These are phyloP conservation scores for Conticribra guillardii DNA, from an alignment of 108 stramenopile genomes.

Conservation along the genomic window DNA sequence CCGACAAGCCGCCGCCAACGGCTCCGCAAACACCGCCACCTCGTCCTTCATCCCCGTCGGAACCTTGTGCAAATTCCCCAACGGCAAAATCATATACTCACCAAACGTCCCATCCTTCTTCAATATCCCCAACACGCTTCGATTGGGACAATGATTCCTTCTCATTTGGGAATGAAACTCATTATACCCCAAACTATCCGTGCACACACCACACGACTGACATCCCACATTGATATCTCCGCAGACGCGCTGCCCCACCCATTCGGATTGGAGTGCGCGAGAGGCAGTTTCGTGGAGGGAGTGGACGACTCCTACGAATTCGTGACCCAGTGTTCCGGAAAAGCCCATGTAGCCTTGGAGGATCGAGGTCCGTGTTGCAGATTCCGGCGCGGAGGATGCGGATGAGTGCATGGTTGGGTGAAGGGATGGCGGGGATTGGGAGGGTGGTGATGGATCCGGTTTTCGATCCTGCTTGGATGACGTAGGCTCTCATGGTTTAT, in stretches of 20 bases:
- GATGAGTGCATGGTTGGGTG: conserved; percentile 46
- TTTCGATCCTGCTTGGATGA: neutral
- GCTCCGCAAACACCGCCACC: conserved; percentile 79
- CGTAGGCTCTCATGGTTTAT: neutral
- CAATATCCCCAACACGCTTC: conserved; percentile 76
- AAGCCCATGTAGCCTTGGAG: conserved; percentile 73
- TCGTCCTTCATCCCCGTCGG: conserved; percentile 56
- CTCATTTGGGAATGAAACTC: conserved; percentile 34
- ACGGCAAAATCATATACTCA: conserved; percentile 71
- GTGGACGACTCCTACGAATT: conserved; percentile 78
- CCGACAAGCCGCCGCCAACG: conserved; percentile 83
- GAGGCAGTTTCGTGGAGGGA: conserved; percentile 18
- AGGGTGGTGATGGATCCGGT: neutral
- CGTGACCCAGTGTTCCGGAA: conserved; percentile 71
- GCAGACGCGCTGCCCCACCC: conserved; percentile 64
- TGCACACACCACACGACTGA: conserved; percentile 58
- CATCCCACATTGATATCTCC: conserved; percentile 82
- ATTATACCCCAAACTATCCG: conserved; percentile 26
- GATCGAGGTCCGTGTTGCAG: conserved; percentile 69
- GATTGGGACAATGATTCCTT: conserved; percentile 78
- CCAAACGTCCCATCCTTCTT: conserved; percentile 77
- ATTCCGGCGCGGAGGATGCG: conserved; percentile 73
- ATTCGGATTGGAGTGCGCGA: conserved; percentile 25
- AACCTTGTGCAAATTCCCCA: conserved; percentile 71
- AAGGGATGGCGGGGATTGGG: conserved; percentile 28